Base-by-base conservation (phyloP, 2,329 filamentous ascomycete species). In the Colletotrichum paranaense region DNA sequence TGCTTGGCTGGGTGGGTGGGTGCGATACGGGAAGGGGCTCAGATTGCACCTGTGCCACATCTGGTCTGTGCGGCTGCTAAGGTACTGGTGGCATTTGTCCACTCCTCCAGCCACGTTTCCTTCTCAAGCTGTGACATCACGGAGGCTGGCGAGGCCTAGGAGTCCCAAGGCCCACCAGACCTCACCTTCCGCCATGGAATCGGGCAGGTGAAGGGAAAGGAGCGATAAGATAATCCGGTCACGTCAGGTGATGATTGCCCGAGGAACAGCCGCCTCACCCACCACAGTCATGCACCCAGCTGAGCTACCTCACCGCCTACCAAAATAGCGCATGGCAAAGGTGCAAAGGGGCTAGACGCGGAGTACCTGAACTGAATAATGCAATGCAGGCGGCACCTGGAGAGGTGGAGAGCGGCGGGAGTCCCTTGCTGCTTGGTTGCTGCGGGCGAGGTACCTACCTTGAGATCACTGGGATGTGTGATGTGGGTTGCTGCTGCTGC, bases 41-140 rank as follows among this genome's bases (percentile, higher is more conserved):
- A 26, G 26, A 11, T 4, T 32, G 28, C 35, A 14, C 19, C 35
- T n/a, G 22, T 57, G 67, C 67, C 67, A 70, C 60, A 57, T 24
- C 26, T 52, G 35, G 7, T 12, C 60, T 32, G 67, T 73, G 67
- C 67, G 12, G 22, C 3, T 30, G 11, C 16, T 12, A 26, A 26
- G 26, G 1, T 26, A 49, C 19, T 26, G 9, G 46, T 26, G 38
- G 32, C 57, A 28, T 22, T 28, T 58, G 28, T 28, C 59, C 65
- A 63, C 42, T 19, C 60, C 62, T 56, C n/a, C 32, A 60, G 52
- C 62, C 52, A 58, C 63, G 38, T 42, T 62, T 57, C 19, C 32
- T 42, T 22, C 26, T 3, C 24, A 42, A 49, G 28, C 42, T 46
- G 73, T 75, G 73, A 75, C 73, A 75, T 75, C 73, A 75, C 73